phyloP scores from a whole-genome alignment of 805 yeast genomes.

The Komagataella pastoris region DNA sequence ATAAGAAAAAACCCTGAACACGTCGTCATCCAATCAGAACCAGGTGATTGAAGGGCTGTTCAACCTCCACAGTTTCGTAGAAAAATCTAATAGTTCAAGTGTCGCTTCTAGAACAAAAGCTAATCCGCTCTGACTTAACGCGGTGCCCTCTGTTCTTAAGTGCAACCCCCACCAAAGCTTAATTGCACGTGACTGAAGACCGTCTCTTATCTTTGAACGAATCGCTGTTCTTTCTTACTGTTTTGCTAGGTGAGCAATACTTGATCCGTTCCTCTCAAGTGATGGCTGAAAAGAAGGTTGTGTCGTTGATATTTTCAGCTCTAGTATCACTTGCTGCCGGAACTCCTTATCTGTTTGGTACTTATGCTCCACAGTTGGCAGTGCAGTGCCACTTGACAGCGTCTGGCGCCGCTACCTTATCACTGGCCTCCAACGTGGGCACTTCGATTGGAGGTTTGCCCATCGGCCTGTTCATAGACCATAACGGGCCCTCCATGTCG shows the following conservation, averaged over 20 bases:
- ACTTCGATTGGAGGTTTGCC: conserved; percentile 57
- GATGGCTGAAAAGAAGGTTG: conserved; percentile 2
- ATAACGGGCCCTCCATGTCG: conserved; percentile 39
- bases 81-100: background rate
- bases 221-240: too few species aligned
- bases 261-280: background rate
- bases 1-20: background rate
- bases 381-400: conserved; percentile 42
- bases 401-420: conserved; percentile 48
- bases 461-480: conserved; percentile 59
- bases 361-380: conserved; percentile 64
- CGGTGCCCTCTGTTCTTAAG: too few species aligned
- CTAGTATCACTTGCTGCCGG: conserved; percentile 58
- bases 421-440: conserved; percentile 52
- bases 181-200: background rate
- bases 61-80: background rate
- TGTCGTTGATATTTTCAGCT: conserved; percentile 11
- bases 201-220: background rate
- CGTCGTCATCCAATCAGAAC: background rate
- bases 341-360: conserved; percentile 62
- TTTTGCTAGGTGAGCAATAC: background rate
- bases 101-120: background rate
- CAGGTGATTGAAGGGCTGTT: background rate
- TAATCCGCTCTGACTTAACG: too few species aligned
- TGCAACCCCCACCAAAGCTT: background rate